phyloP scores from a whole-genome alignment of 495 filamentous ascomycete genomes.

The Aspergillus kassunensis region DNA sequence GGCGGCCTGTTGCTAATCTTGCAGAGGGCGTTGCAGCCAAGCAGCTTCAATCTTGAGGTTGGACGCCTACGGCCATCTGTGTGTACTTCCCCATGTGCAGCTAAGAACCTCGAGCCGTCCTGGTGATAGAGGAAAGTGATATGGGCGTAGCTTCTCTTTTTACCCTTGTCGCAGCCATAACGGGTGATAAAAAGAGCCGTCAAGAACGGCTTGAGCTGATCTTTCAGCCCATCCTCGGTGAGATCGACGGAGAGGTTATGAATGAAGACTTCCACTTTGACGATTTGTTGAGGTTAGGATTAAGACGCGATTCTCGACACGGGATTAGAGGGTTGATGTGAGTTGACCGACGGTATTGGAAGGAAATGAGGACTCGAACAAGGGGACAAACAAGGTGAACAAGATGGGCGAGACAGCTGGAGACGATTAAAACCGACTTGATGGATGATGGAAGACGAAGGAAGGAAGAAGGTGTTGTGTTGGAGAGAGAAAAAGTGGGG shows the following conservation, averaged over 20 bases:
- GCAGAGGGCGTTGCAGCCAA: conserved; percentile 37
- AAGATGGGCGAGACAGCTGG: no score
- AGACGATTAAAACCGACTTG: no score
- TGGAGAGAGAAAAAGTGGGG: no score
- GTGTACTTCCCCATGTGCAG: conserved; percentile 19
- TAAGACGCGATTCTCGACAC: no score
- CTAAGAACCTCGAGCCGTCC: conserved; percentile 33
- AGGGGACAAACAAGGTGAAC: no score
- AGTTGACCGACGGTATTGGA: no score
- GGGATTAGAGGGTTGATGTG: no score
- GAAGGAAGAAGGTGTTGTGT: no score
- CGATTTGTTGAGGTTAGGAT: not conserved
- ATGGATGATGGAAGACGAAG: no score
- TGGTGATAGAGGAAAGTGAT: conserved; percentile 31
- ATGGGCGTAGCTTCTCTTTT: conserved; percentile 24
- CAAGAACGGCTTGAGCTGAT: conserved; percentile 32
- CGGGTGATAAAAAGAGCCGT: conserved; percentile 24
- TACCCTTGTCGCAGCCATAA: conserved; percentile 34
- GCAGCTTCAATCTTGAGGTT: conserved; percentile 32
- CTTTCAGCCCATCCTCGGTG: conserved; percentile 29
- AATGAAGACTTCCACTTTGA: conserved; percentile 39
- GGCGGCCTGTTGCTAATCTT: conserved; percentile 35
- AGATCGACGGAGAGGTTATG: conserved; percentile 30
- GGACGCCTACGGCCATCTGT: not conserved
- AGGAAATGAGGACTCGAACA: no score